These are phyloP conservation scores for Choanephora cucurbitarum DNA, from an alignment of 371 early-diverging fungal species.

Conservation along the genomic window DNA sequence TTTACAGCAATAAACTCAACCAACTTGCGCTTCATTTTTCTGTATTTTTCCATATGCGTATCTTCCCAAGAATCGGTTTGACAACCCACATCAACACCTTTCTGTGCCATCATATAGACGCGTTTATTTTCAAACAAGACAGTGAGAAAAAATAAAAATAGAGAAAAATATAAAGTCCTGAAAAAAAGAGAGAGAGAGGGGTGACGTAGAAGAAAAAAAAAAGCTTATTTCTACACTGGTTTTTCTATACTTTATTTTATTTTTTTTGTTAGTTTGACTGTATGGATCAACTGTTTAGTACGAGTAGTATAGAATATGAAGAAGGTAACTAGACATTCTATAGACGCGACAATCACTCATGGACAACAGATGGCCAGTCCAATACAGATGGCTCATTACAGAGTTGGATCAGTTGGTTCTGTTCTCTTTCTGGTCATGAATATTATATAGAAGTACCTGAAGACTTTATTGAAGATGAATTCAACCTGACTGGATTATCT, in stretches of 20 bases:
- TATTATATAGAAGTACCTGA: conserved; percentile 87
- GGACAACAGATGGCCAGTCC: too few species aligned
- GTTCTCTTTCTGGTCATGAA: conserved; percentile 80
- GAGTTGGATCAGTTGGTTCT: conserved; percentile 91
- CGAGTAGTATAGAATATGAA: conserved; percentile 12
- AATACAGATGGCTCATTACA: conserved; percentile 39
- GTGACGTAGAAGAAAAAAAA: background rate
- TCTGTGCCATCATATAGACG: background rate
- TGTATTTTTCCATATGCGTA: conserved; percentile 16
- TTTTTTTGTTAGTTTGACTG: background rate
- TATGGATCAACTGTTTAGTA: conserved; percentile 24
- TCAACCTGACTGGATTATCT: conserved; percentile 92
- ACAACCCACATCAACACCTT: conserved; percentile 7
- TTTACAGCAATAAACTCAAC: conserved; percentile 19
- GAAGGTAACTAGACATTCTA: conserved; percentile 11
- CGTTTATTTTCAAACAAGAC: too few species aligned
- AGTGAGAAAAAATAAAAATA: background rate
- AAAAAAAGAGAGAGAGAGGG: background rate
- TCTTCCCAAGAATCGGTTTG: conserved; percentile 18
- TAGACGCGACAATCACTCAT: too few species aligned
- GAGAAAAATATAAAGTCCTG: background rate
- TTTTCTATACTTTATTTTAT: conserved; percentile 3
- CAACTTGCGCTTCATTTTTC: conserved; percentile 23
- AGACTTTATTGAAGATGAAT: conserved; percentile 91
- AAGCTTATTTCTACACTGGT: background rate